These are phyloP conservation scores for Claviceps monticola DNA, from an alignment of 2,329 filamentous ascomycete genomes.

Conservation along the genomic window DNA sequence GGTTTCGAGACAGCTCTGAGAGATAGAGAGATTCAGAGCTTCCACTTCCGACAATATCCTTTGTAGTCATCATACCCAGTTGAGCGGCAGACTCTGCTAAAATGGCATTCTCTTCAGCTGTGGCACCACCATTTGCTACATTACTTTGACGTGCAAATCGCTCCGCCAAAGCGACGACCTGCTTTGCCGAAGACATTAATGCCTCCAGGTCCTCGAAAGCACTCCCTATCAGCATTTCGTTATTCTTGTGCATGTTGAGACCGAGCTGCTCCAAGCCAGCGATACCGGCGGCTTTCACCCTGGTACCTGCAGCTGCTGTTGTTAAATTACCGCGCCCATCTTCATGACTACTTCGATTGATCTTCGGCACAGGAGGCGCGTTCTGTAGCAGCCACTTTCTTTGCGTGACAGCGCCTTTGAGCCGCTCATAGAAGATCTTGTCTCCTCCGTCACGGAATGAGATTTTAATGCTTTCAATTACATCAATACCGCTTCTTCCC, in stretches of 20 bases:
- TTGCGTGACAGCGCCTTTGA: conserved; percentile 80
- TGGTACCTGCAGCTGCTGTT: conserved; percentile 15
- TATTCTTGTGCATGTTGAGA: conserved; percentile 76
- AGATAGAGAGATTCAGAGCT: conserved; percentile 74
- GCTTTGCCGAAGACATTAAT: conserved; percentile 92
- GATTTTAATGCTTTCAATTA: conserved; percentile 67
- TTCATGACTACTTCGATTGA: conserved; percentile 26
- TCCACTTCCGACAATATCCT: conserved; percentile 74
- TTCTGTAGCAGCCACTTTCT: conserved; percentile 89
- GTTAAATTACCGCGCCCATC: conserved; percentile 16
- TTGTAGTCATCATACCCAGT: conserved; percentile 82
- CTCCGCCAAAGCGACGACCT: conserved; percentile 87
- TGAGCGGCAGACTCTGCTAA: conserved; percentile 67
- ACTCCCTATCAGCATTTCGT: conserved; percentile 80
- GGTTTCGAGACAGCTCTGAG: conserved; percentile 69
- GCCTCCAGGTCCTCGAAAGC: conserved; percentile 95
- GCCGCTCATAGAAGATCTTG: conserved; percentile 75
- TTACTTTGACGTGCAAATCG: conserved; percentile 60
- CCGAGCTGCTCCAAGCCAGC: conserved; percentile 82
- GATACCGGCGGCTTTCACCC: conserved; percentile 64
- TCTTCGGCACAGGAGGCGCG: conserved; percentile 72
- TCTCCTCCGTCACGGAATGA: conserved; percentile 85
- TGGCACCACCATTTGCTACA: conserved; percentile 42
- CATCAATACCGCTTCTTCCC: conserved; percentile 33
- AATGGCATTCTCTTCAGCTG: conserved; percentile 57